Evolutionary conservation across 495 filamentous ascomycete genomes (phyloP).

Genomic region (Annulohypoxylon bovei): DNA sequence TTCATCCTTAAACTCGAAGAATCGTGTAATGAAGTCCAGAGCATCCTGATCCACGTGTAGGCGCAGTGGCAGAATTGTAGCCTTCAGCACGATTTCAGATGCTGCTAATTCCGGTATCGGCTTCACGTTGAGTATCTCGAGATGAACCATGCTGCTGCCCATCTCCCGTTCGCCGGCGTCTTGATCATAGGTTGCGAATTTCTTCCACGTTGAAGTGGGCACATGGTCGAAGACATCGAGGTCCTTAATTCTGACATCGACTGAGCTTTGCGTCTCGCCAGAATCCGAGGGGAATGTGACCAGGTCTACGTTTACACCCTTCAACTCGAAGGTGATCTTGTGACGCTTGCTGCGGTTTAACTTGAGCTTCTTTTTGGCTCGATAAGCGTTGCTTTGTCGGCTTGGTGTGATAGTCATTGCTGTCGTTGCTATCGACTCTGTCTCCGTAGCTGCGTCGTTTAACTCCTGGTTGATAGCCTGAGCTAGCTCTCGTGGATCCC

Average conservation of each 20-base stretch:
- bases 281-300: conserved; percentile 81
- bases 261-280: conserved; percentile 83
- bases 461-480: conserved; percentile 87
- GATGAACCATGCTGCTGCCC: conserved; percentile 85
- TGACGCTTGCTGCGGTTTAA: conserved; percentile 87
- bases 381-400: conserved; percentile 57
- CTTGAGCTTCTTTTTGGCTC: conserved; percentile 69
- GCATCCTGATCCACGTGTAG: conserved; percentile 98
- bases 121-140: conserved; percentile 87
- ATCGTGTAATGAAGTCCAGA: conserved; percentile 94
- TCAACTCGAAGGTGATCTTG: conserved; percentile 95
- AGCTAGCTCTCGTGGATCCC: conserved; percentile 81
- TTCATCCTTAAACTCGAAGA: conserved; percentile 97
- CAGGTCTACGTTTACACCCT: conserved; percentile 84
- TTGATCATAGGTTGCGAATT: conserved; percentile 92
- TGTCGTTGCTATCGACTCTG: conserved; percentile 83
- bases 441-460: conserved; percentile 87
- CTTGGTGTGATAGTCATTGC: conserved; percentile 68
- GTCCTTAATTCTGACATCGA: conserved; percentile 83
- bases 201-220: conserved; percentile 96
- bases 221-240: conserved; percentile 94
- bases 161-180: conserved; percentile 87
- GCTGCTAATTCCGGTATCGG: conserved; percentile 85
- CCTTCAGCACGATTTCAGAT: conserved; percentile 89
- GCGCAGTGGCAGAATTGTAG: conserved; percentile 83